These are phyloP conservation scores for Xylaria sp. DNA, from an alignment of 2,329 filamentous ascomycete genomes.

Conservation along the genomic window DNA sequence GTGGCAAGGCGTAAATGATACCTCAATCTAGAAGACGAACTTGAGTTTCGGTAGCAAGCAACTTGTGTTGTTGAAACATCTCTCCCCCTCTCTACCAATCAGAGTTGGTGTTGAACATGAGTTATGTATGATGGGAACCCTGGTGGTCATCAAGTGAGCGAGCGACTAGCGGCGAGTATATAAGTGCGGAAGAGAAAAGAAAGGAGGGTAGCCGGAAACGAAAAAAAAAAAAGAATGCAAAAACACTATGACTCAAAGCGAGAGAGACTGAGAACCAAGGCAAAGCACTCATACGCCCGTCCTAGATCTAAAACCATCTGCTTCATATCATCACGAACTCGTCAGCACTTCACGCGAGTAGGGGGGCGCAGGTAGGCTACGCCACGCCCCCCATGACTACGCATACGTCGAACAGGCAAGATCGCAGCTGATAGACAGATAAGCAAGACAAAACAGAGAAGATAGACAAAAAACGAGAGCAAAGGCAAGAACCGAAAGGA, in stretches of 20 bases:
- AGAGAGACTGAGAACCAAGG: not conserved
- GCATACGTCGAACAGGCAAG: constrained; percentile 20
- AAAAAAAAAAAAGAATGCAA: constrained; percentile 1
- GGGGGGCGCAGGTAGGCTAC: not conserved
- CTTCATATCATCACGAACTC: constrained; percentile 20
- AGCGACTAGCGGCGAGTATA: constrained; percentile 17
- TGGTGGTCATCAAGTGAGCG: constrained; percentile 34
- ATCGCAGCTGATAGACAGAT: not conserved
- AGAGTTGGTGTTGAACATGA: constrained; percentile 25
- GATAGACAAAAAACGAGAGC: constrained; percentile 11
- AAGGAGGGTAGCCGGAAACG: not conserved
- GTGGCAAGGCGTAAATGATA: constrained; percentile 16
- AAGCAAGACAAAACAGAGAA: not conserved
- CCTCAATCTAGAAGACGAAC: constrained; percentile 10
- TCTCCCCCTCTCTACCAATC: constrained; percentile 13
- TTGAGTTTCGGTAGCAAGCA: not conserved
- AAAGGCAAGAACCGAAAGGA: constrained; percentile 18
- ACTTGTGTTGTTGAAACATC: constrained; percentile 31
- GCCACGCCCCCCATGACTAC: constrained; percentile 6
- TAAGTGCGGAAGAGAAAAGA: not conserved
- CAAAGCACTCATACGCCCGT: constrained; percentile 12
- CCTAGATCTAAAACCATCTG: not conserved
- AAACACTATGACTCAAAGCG: not conserved
- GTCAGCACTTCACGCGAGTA: constrained; percentile 23
- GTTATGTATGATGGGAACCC: constrained; percentile 5